These are phyloP conservation scores for Fusarium sp. DNA, from an alignment of 2,329 filamentous ascomycete species.

Conservation along the genomic window DNA sequence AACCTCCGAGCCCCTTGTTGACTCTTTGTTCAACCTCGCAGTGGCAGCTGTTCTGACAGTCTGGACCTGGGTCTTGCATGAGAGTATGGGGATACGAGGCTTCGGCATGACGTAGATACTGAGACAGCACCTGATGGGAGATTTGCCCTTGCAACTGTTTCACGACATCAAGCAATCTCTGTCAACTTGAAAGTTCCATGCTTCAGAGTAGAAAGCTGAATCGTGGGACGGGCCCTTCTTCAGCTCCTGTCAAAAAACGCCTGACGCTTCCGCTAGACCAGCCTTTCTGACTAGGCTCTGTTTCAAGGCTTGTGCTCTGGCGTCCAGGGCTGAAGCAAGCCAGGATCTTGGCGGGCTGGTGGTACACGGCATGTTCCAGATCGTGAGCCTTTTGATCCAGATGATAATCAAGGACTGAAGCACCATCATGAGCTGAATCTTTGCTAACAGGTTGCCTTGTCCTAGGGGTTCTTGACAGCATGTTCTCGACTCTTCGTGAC, in stretches of 20 bases:
- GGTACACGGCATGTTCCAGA: constrained; percentile 2
- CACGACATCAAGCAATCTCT: background rate
- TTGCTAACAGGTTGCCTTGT: background rate
- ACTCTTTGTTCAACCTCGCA: background rate
- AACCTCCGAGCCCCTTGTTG: constrained; percentile 3
- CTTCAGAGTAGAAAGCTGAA: constrained; percentile 24
- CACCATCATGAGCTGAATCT: background rate
- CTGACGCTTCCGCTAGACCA: constrained; percentile 21
- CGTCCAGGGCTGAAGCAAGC: constrained; percentile 2
- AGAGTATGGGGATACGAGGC: constrained; percentile 8
- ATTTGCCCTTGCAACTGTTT: constrained; percentile 25
- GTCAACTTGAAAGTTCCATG: constrained; percentile 12
- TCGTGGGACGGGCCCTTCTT: background rate
- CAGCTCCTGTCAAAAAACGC: constrained; percentile 26
- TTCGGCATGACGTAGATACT: constrained; percentile 40
- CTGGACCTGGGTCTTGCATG: constrained; percentile 20
- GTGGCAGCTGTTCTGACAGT: background rate
- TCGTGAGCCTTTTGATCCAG: background rate
- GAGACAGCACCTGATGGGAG: constrained; percentile 9
- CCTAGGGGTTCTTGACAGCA: background rate
- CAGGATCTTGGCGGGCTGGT: background rate
- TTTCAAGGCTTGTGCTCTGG: constrained; percentile 27
- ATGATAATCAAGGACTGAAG: background rate
- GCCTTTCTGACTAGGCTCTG: constrained; percentile 13
- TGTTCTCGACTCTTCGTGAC: background rate